phyloP scores from a whole-genome alignment of 768 basidiomycete species.

The Cystobasidium ongulense region DNA sequence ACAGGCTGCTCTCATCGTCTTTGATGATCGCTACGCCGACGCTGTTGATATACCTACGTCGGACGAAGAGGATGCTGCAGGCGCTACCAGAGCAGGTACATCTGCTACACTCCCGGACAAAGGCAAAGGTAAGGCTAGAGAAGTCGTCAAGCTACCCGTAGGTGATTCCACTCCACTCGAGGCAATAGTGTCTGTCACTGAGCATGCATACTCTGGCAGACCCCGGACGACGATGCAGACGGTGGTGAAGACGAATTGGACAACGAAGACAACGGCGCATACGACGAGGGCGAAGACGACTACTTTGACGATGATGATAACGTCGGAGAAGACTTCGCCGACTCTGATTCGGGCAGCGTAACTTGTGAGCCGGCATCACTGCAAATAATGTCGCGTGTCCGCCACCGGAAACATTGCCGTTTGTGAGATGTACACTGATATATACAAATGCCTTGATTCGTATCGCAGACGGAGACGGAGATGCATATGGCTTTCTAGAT shows the following conservation, averaged over 20 bases:
- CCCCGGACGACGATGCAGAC: conserved; percentile 1
- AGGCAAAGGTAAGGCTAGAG: neutral
- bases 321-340: neutral
- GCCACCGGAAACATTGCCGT: neutral
- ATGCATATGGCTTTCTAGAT: conserved; percentile 28
- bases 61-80: conserved; percentile 15
- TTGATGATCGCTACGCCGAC: conserved; percentile 13
- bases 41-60: conserved; percentile 2
- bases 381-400: neutral
- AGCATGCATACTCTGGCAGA: neutral
- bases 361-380: neutral
- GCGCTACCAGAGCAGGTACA: neutral
- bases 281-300: neutral
- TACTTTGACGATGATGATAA: neutral
- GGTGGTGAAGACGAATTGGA: conserved; percentile 6
- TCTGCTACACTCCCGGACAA: neutral
- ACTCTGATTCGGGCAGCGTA: neutral
- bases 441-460: neutral
- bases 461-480: conserved; percentile 10
- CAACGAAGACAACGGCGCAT: neutral
- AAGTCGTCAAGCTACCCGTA: conserved; percentile 14
- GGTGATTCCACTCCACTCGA: neutral
- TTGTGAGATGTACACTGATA: neutral
- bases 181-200: neutral
- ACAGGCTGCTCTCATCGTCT: conserved; percentile 18